A percentile compares a stretch with the other conserved stretches of the same genome.
Conservation (phyloP, 208 protist species). For the Strigomonas oncopelti region DNA sequence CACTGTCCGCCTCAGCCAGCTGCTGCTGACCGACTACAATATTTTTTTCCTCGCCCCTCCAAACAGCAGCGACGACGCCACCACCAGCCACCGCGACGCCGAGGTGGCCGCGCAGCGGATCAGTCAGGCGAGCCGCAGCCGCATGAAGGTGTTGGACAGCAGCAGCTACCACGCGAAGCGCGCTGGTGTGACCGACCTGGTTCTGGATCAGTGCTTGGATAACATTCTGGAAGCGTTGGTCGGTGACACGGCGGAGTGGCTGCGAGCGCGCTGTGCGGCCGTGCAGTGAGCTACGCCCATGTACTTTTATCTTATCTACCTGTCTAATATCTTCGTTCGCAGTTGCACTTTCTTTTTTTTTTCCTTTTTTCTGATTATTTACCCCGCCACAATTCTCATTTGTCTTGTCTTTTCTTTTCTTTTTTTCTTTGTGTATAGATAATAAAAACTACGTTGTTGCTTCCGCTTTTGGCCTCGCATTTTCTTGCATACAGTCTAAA, state of each 20-base stretch:
- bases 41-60: background rate
- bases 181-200: constrained; percentile 33
- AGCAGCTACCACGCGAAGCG: constrained; percentile 39
- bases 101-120: no score
- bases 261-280: no score
- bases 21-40: background rate
- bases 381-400: background rate
- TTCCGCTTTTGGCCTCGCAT: background rate
- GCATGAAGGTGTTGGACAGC: constrained; percentile 10
- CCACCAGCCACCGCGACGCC: no score
- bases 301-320: no score
- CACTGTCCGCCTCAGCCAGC: background rate
- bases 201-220: constrained; percentile 60
- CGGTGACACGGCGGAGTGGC: constrained; percentile 55
- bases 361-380: background rate
- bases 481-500: background rate
- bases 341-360: no score
- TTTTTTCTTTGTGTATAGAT: constrained; percentile 19
- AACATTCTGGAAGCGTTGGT: constrained; percentile 59
- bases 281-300: no score
- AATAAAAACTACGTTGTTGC: no score
- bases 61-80: background rate
- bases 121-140: constrained; percentile 3
- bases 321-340: no score
- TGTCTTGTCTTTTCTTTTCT: constrained; percentile 12